These are phyloP conservation scores for Apiospora phragmitis DNA, from an alignment of 2,329 filamentous ascomycete genomes.

Conservation along the genomic window DNA sequence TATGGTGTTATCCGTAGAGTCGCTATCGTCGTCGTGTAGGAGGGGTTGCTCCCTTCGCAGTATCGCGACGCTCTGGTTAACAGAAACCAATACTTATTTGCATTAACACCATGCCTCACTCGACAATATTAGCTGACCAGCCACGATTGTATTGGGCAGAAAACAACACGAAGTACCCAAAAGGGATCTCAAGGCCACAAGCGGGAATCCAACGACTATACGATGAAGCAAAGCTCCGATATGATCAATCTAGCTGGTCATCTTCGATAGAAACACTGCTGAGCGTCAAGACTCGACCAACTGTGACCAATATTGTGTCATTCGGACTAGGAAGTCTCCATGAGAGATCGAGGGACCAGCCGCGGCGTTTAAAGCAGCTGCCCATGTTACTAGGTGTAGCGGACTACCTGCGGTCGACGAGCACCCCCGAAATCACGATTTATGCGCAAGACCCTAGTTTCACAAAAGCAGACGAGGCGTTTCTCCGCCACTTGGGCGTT, in stretches of 20 bases:
- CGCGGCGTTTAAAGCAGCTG: constrained; percentile 30
- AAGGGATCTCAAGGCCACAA: neutral
- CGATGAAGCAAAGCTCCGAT: constrained; percentile 9
- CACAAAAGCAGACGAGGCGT: constrained; percentile 27
- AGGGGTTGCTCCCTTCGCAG: too few species aligned
- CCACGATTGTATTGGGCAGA: neutral
- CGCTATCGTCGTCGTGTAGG: too few species aligned
- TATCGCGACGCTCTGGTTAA: too few species aligned
- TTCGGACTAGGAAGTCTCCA: constrained; percentile 18
- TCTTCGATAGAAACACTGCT: constrained; percentile 14
- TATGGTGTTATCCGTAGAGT: too few species aligned
- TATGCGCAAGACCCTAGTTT: constrained; percentile 33
- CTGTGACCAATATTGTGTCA: constrained; percentile 16
- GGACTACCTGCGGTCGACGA: constrained; percentile 13
- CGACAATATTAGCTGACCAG: neutral
- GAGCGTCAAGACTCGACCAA: constrained; percentile 13
- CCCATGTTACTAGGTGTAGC: constrained; percentile 26
- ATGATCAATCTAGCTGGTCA: constrained; percentile 14
- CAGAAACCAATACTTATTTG: neutral
- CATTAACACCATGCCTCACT: neutral
- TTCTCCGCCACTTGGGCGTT: constrained; percentile 24
- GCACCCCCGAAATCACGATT: constrained; percentile 16
- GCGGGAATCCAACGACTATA: constrained; percentile 17
- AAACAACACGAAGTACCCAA: neutral
- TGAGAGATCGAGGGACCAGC: constrained; percentile 23